Base-by-base conservation (phyloP, 73 alveolate genomes). In the Paramecium bursaria region DNA sequence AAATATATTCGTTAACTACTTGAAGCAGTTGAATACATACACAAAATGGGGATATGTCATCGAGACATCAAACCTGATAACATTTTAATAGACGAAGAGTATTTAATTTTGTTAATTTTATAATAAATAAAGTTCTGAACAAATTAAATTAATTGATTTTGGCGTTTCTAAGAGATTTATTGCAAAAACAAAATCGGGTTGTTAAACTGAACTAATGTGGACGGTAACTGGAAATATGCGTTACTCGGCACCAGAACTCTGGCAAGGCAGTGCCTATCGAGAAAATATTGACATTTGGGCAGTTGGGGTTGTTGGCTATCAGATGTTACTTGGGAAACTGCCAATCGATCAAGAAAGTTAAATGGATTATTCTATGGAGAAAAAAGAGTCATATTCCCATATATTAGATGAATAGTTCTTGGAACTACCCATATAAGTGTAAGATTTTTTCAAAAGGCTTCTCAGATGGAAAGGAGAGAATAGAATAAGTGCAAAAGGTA, bases 211-310 rank as follows among this genome's bases (percentile, higher is more conserved):
- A 25, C 57, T 67, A n/a, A 39, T 79, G 85, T 79, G 89, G 89
- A 79, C 89, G 17, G 85, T 61, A 22, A 79, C 89, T 48, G 98
- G 99, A 17, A 95, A 98, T 4, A 92, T 92, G 11, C 95, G 92
- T 54, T 95, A 94, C 87, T 87, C 90, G 74, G 98, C 98, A 2
- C 99, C 99, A 0, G 99, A 95, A 77, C 86, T 95, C 74, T 90
- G 95, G 44, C 44, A 87, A 15, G 87, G 92, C 35, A 73, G 79
- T 3, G 97, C 96, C 4, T 95, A 95, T 74, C 93, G 92, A 47
- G 90, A 92, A 46, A 82, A 85, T 39, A 92, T 95, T 14, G 99
- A 95, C 77, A 82, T 91, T 6, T 95, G 99, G 99, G 96, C 98
- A 13, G 67, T 95, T 42, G 98, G 99, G 3, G 92, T 87, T 15